phyloP scores from a whole-genome alignment of 1,139 yeast species.

The Saccharomyces hybrid region DNA sequence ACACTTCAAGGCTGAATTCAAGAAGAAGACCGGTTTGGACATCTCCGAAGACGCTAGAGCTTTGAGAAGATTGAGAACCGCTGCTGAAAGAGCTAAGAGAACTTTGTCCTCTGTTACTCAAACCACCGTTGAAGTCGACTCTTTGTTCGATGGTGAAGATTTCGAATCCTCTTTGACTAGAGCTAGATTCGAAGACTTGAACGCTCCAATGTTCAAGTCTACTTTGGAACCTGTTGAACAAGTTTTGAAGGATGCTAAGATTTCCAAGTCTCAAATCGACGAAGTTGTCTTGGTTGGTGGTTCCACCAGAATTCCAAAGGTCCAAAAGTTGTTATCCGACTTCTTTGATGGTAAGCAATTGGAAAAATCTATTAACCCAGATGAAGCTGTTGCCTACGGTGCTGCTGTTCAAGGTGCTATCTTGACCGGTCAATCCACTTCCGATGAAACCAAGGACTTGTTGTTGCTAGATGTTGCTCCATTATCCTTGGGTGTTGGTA shows the following conservation, averaged over 20 bases:
- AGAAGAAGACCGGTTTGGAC: slow-evolving; percentile 93
- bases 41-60: slow-evolving; percentile 91
- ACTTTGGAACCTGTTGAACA: slow-evolving; percentile 97
- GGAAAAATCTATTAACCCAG: slow-evolving; percentile 96
- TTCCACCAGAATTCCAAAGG: slow-evolving; percentile 99
- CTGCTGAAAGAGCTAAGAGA: slow-evolving; percentile 99
- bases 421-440: slow-evolving; percentile 95
- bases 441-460: slow-evolving; percentile 95
- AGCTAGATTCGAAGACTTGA: slow-evolving; percentile 98
- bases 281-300: slow-evolving; percentile 99
- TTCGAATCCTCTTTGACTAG: slow-evolving; percentile 95
- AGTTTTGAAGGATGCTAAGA: slow-evolving; percentile 93
- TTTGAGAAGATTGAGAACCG: slow-evolving; percentile 96
- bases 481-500: slow-evolving; percentile 98
- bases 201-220: slow-evolving; percentile 91
- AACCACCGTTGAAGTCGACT: slow-evolving; percentile 95
- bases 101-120: slow-evolving; percentile 94
- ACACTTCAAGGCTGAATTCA: slow-evolving; percentile 91
- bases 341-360: slow-evolving; percentile 97
- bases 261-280: slow-evolving; percentile 79
- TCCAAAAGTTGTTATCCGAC: slow-evolving; percentile 94
- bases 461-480: slow-evolving; percentile 97
- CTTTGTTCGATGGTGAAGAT: slow-evolving; percentile 93
- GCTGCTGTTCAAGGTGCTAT: slow-evolving; percentile 99
- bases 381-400: slow-evolving; percentile 96